These are phyloP conservation scores for Colletotrichum agaves DNA, from an alignment of 2,329 filamentous ascomycete species.

Conservation along the genomic window DNA sequence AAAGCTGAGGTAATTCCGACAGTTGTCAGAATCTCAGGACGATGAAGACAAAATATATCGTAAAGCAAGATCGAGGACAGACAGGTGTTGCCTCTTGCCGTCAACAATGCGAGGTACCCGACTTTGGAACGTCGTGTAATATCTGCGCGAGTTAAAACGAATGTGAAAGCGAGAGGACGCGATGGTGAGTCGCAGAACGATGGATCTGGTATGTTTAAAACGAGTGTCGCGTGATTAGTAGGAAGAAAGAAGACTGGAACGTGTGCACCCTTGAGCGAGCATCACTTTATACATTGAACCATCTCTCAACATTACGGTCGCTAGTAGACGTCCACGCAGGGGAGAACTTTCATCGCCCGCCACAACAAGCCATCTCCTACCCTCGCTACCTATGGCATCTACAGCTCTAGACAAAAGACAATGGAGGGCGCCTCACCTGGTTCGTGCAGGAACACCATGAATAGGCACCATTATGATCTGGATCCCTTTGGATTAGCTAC, in stretches of 20 bases:
- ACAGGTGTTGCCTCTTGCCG: no score
- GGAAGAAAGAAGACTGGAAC: neutral
- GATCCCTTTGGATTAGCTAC: neutral
- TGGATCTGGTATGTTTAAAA: neutral
- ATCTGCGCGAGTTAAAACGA: neutral
- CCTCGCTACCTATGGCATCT: no score
- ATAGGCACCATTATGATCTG: neutral
- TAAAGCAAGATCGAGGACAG: no score
- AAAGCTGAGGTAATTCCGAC: no score
- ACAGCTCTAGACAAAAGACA: neutral
- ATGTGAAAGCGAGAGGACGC: neutral
- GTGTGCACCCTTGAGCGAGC: neutral
- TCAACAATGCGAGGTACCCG: no score
- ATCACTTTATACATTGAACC: neutral
- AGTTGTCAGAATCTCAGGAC: no score
- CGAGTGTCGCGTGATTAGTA: neutral
- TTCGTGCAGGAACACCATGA: neutral
- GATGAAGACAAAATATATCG: no score
- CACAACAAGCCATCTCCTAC: neutral
- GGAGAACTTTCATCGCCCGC: neutral
- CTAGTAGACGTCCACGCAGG: neutral
- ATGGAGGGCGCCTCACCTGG: neutral
- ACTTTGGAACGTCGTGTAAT: no score
- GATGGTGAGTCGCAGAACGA: neutral
- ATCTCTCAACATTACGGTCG: neutral